These are phyloP conservation scores for Akanthomyces muscarius DNA, from an alignment of 2,329 filamentous ascomycete genomes.

Conservation along the genomic window DNA sequence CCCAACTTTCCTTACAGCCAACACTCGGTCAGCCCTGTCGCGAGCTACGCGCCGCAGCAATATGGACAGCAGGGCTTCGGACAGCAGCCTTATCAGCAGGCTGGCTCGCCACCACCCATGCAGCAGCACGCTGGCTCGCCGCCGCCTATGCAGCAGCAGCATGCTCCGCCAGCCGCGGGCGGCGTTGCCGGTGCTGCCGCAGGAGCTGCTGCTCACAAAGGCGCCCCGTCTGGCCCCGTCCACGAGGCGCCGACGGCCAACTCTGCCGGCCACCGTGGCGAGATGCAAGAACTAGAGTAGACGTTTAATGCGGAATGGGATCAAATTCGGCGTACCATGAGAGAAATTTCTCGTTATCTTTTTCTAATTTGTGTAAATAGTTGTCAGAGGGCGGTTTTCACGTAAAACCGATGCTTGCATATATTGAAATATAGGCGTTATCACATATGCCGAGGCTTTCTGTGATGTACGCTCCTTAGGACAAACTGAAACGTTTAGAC, in stretches of 20 bases:
- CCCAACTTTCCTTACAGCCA: conserved; percentile 13
- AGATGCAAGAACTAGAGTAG: conserved; percentile 16
- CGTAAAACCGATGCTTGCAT: not conserved
- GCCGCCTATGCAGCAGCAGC: conserved; percentile 6
- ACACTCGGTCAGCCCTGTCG: conserved; percentile 3
- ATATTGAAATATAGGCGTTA: not conserved
- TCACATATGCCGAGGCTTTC: not conserved
- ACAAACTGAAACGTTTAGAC: too few species aligned
- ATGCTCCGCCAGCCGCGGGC: not conserved
- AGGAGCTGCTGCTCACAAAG: not conserved
- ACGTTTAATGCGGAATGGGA: not conserved
- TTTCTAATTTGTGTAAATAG: not conserved
- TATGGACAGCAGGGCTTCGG: conserved; percentile 5
- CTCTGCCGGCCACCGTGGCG: conserved; percentile 13
- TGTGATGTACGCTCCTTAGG: too few species aligned
- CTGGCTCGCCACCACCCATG: conserved; percentile 4
- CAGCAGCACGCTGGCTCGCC: conserved; percentile 9
- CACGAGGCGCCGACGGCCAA: conserved; percentile 15
- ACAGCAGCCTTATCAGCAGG: conserved; percentile 14
- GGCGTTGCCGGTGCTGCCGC: not conserved
- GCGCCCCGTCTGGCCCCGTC: not conserved
- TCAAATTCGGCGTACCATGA: not conserved
- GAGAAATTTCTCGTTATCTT: too few species aligned
- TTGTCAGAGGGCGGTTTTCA: not conserved
- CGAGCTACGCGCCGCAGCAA: conserved; percentile 4